Base-by-base conservation (phyloP, 176 grass and related monocot species). In the Calamus simplicifolius region DNA sequence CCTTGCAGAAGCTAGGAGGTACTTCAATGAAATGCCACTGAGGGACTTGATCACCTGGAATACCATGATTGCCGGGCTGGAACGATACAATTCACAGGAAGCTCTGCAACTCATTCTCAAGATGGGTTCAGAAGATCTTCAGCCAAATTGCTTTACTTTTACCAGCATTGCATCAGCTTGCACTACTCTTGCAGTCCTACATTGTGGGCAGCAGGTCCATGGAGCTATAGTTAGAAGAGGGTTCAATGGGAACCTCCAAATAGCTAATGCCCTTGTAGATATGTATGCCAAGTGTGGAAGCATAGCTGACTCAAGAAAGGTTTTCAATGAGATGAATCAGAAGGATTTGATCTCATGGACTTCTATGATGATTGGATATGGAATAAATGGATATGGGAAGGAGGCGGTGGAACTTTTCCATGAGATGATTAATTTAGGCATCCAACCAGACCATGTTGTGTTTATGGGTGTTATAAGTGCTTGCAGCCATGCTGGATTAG, bases 271-370 rank as follows among this genome's bases (percentile, higher is more conserved):
- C 35, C 59, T 89, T 51, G 51, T 81, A 16, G 66, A 81, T 52
- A 89, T 85, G 77, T 89, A 89, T 63, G 64, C 81, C 18, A 89
- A 81, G 54, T 78, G 81, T 69, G 86, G 86, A 27, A 69, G 53
- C 50, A 50, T 81, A 55, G 51, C 54, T 2, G 57, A 65, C 59
- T 78, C 62, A 26, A 78, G 64, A 23, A 84, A 71, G 67, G 54
- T 85, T 25, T 89, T 89, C 38, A 21, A 48, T 27, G 69, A 38
- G 50, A 83, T 81, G 53, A 2, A 18, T 53, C 56, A 48, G 51
- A 81, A 79, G 67, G 74, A 89, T 50, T 59, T 81, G 61, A 18
- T 89, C 7, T 78, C 81, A 0, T 85, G 81, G 77, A 81, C 74
- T 61, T 75, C 86, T n/a, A 74, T 89, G 74, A 75, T 85, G 66